These are phyloP conservation scores for Didymella arachidicola DNA, from an alignment of 2,329 filamentous ascomycete species.

Conservation along the genomic window DNA sequence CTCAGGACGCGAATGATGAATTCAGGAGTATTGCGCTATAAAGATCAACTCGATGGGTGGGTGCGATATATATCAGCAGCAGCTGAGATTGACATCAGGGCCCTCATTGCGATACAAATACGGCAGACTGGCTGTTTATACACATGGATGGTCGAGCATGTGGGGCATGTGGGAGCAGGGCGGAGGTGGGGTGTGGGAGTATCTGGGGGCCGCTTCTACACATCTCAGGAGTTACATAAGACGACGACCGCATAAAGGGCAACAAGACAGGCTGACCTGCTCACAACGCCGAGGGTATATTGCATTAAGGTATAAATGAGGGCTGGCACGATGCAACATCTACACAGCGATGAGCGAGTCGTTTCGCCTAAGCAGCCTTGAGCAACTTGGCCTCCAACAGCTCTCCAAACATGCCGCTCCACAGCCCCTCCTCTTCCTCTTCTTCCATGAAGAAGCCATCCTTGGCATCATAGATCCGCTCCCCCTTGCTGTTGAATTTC, in stretches of 20 bases:
- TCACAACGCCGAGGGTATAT: conserved; percentile 1
- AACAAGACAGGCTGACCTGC: too few species aligned
- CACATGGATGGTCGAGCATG: neutral
- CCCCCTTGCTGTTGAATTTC: conserved; percentile 71
- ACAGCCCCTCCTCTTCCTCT: conserved; percentile 37
- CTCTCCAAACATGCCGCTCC: conserved; percentile 39
- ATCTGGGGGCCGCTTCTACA: neutral
- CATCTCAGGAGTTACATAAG: too few species aligned
- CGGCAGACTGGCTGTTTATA: neutral
- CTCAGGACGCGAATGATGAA: neutral
- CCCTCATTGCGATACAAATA: neutral
- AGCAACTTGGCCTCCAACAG: conserved; percentile 42
- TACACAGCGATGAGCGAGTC: neutral
- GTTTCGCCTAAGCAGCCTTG: conserved; percentile 25
- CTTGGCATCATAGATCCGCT: conserved; percentile 75
- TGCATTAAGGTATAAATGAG: neutral
- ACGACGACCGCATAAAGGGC: too few species aligned
- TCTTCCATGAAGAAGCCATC: conserved; percentile 46
- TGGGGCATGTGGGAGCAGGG: neutral
- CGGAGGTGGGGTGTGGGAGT: neutral
- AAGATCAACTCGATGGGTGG: neutral
- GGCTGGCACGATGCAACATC: neutral
- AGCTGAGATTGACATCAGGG: neutral
- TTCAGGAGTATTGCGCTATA: neutral
- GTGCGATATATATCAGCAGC: neutral